Conservation (phyloP, 208 protist species). For the Angomonas deanei region DNA sequence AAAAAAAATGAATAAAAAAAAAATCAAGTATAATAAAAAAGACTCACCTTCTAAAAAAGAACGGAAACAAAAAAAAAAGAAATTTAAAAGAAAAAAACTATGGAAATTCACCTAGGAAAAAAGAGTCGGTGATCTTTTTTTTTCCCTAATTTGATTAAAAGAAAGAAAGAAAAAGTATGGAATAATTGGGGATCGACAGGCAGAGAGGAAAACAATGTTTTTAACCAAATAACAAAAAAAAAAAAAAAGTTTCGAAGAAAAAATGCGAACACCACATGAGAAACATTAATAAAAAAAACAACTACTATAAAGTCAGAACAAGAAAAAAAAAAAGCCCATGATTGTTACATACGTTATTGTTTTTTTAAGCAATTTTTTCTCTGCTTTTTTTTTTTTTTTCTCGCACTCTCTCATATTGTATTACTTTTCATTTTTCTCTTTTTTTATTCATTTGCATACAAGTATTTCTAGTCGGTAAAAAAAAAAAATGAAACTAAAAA, state of each 20-base stretch:
- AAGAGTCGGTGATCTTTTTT: neutral
- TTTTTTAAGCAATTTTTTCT: no score
- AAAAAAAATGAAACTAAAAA: no score
- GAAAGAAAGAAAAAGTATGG: neutral
- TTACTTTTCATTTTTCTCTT: neutral
- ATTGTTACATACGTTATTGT: no score
- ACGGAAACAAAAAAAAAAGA: neutral
- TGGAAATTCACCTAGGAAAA: neutral
- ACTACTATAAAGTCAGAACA: conserved; percentile 4
- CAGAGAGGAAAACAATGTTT: neutral
- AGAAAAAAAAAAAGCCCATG: conserved; percentile 16
- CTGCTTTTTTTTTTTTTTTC: neutral
- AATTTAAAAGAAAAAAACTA: neutral
- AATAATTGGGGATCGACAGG: neutral
- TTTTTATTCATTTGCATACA: neutral
- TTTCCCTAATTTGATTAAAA: neutral
- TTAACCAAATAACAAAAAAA: conserved; percentile 12
- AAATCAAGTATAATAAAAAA: neutral
- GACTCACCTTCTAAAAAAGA: neutral
- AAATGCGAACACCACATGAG: neutral
- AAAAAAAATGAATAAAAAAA: conserved; percentile 6
- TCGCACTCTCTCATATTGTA: neutral
- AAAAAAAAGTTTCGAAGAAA: neutral
- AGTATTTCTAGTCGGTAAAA: neutral
- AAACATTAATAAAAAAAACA: neutral